Base-by-base conservation (phyloP, 306 rosid genomes). In the Dryas drummondii region DNA sequence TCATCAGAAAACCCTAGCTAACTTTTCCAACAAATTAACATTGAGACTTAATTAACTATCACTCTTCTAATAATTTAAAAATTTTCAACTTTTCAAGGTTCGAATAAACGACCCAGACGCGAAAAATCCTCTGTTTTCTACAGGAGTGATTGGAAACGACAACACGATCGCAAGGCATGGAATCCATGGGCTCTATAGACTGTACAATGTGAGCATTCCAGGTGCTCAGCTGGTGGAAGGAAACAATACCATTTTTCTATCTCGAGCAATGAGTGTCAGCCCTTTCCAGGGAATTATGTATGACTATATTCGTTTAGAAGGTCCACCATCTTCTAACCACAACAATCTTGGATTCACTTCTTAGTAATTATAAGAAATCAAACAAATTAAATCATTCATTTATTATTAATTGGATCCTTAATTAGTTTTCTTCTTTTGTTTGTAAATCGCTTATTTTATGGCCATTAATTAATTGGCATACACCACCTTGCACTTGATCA, bases 91-190 rank as follows among this genome's bases (percentile, higher is more conserved):
- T 32, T 37, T 70, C n/a, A 2, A 80, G 83, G 80, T 80, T 74
- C 65, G 76, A 60, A 55, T 74, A 5, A 80, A 74, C 15, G 80
- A 74, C 27, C 72, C 64, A 1, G 58, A 44, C 44, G 51, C 83
- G 42, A 52, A 46, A 3, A 50, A 50, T 61, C 77, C 80, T 7
- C 8, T 53, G 9, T 75, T 80, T 63, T 51, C 77, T 0, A 62
- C 77, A 17, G 80, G 77, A 75, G 14, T 12, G 55, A 70, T 80
- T 44, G 84, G 80, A 27, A 14, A 62, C 22, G 84, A 80, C 56
- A 80, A 80, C 60, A 75, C 84, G 3, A 80, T 80, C 1, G 80
- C 84, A 0, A 70, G 84, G 41, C 80, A 80, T 75, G 84, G 84
- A 62, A 75, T 80, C 55, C 84, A 80, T 15, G 84, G 84, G 27